A percentile compares a stretch with the other conserved stretches of the same genome.
These are phyloP conservation scores for Blastobotrys proliferans DNA, from an alignment of 1,139 yeast genomes.

Conservation along the genomic window DNA sequence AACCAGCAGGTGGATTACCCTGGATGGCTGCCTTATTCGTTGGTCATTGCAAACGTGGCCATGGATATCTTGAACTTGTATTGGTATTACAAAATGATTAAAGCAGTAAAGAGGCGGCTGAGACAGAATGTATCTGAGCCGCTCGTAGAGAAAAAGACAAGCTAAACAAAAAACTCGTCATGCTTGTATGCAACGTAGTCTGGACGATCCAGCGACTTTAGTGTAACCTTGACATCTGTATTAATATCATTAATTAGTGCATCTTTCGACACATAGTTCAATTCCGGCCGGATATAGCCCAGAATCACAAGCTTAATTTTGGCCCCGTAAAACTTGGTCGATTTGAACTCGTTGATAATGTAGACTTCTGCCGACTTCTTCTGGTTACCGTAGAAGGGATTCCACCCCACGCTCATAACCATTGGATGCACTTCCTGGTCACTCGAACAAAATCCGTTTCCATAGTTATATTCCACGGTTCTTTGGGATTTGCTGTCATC, in stretches of 20 bases:
- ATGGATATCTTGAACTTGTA: conserved; percentile 61
- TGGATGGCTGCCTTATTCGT: conserved; percentile 44
- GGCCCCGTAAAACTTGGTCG: conserved; percentile 76
- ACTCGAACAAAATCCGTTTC: conserved; percentile 42
- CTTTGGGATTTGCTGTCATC: conserved; percentile 14
- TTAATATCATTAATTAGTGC: conserved; percentile 84
- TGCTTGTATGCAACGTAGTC: conserved; percentile 31
- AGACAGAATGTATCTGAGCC: conserved; percentile 3
- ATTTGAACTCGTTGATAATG: conserved; percentile 65
- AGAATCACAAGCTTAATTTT: conserved; percentile 60
- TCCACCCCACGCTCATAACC: conserved; percentile 96
- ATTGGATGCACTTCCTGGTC: conserved; percentile 58
- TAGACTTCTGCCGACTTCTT: conserved; percentile 56
- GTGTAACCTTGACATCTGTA: conserved; percentile 69
- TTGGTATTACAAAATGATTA: conserved; percentile 75
- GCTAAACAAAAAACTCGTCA: conserved; percentile 20
- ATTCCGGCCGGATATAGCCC: conserved; percentile 90
- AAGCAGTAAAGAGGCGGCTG: conserved; percentile 41
- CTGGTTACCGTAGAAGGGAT: conserved; percentile 79
- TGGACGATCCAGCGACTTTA: conserved; percentile 42
- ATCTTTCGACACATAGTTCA: conserved; percentile 79
- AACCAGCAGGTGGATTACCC: conserved; percentile 25
- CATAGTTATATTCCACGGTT: conserved; percentile 53
- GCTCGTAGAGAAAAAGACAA: conserved; percentile 3
- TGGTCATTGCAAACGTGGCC: conserved; percentile 58